Percentiles rank a stretch among this genome's conserved stretches.
Evolutionary conservation across 768 basidiomycete species (phyloP).

Genomic region (Clitopilus passeckerianus): DNA sequence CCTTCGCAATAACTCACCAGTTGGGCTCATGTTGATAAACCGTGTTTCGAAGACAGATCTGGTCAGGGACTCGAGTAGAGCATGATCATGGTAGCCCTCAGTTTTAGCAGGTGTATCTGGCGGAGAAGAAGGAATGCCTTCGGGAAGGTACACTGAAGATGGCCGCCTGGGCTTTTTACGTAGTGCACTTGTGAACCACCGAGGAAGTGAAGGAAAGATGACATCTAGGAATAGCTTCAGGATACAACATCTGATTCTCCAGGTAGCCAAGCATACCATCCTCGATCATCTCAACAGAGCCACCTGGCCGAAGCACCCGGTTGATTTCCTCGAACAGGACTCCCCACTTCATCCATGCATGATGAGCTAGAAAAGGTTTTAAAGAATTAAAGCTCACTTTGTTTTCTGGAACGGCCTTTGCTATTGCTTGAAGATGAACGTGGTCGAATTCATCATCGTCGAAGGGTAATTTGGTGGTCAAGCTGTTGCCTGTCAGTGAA

Average conservation of each 20-base stretch:
- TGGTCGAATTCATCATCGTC: slow-evolving; percentile 82
- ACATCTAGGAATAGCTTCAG: slow-evolving; percentile 41
- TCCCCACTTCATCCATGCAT: slow-evolving; percentile 46
- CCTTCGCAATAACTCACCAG: slow-evolving; percentile 37
- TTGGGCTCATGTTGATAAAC: slow-evolving; percentile 68
- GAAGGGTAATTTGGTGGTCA: slow-evolving; percentile 74
- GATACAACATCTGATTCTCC: background rate
- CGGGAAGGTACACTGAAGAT: slow-evolving; percentile 47
- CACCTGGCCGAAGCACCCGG: slow-evolving; percentile 65
- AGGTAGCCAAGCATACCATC: slow-evolving; percentile 46
- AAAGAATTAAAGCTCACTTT: slow-evolving; percentile 37
- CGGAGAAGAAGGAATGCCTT: slow-evolving; percentile 35
- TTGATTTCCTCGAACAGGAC: slow-evolving; percentile 68
- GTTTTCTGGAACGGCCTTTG: slow-evolving; percentile 69
- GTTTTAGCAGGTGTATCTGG: slow-evolving; percentile 24
- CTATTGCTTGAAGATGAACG: slow-evolving; percentile 65
- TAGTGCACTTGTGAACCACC: slow-evolving; percentile 73
- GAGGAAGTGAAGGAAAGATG: slow-evolving; percentile 69
- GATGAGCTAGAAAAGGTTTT: slow-evolving; percentile 5
- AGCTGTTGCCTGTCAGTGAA: slow-evolving; percentile 27
- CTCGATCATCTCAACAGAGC: slow-evolving; percentile 67
- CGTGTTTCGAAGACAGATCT: slow-evolving; percentile 64
- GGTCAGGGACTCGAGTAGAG: slow-evolving; percentile 62
- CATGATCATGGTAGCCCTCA: slow-evolving; percentile 56
- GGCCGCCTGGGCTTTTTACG: slow-evolving; percentile 44